Conservation (phyloP, 371 early-diverging fungal genomes). For the Saksenaea vasiformis region DNA sequence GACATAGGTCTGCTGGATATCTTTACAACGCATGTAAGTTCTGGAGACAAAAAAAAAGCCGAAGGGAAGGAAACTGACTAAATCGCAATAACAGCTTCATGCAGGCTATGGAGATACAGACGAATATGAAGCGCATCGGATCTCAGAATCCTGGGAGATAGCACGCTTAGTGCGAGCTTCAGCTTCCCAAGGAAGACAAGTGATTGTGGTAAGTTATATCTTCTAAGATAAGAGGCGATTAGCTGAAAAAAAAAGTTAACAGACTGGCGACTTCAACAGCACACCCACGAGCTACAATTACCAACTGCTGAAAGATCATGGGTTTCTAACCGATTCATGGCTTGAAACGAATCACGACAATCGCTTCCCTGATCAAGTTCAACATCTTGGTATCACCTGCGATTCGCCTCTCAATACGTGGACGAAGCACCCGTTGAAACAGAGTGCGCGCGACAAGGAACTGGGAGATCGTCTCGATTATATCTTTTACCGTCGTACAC, state of each 20-base stretch:
- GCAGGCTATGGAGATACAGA: slow-evolving; percentile 55
- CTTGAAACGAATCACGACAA: slow-evolving; percentile 15
- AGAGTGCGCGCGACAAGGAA: slow-evolving; percentile 29
- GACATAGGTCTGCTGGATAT: slow-evolving; percentile 58
- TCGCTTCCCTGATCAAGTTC: slow-evolving; percentile 30
- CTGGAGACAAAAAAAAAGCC: background rate
- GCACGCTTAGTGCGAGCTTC: slow-evolving; percentile 45
- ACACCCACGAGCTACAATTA: slow-evolving; percentile 51
- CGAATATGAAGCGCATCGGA: slow-evolving; percentile 54
- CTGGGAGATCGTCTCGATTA: slow-evolving; percentile 63
- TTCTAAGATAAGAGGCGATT: background rate
- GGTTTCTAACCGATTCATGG: slow-evolving; percentile 63
- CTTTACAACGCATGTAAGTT: slow-evolving; percentile 65
- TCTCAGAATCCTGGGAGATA: slow-evolving; percentile 65
- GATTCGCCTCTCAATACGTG: slow-evolving; percentile 60
- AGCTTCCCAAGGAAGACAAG: slow-evolving; percentile 51
- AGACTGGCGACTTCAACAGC: slow-evolving; percentile 67
- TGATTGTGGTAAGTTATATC: slow-evolving; percentile 50
- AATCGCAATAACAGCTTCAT: slow-evolving; percentile 45
- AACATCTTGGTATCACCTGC: slow-evolving; percentile 55
- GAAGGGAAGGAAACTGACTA: background rate
- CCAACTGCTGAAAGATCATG: slow-evolving; percentile 46
- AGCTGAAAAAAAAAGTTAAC: background rate
- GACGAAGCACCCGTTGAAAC: slow-evolving; percentile 36
- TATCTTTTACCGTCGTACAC: slow-evolving; percentile 50